phyloP scores from a whole-genome alignment of 305 asterid species.

The Fraxinus dipetala region DNA sequence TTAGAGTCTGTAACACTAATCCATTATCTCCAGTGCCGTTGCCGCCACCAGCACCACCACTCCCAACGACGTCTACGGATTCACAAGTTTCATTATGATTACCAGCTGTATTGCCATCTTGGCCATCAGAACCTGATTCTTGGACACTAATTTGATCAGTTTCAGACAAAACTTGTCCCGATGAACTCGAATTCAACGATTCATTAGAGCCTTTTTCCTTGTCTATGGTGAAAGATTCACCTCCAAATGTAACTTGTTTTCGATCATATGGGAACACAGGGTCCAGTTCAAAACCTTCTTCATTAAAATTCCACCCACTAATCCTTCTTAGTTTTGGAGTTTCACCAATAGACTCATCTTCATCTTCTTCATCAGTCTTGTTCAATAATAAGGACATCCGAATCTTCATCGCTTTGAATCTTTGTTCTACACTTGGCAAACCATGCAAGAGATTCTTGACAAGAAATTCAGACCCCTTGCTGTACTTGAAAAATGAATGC shows the following conservation, averaged over 20 bases:
- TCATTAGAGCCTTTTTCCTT: constrained; percentile 24
- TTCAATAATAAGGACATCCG: constrained; percentile 11
- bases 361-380: constrained; percentile 26
- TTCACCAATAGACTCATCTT: constrained; percentile 20
- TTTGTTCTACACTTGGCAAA: constrained; percentile 59
- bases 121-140: neutral
- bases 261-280: constrained; percentile 56
- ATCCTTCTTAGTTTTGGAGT: constrained; percentile 58
- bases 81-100: neutral
- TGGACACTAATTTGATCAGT: neutral
- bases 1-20: constrained; percentile 38
- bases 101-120: neutral
- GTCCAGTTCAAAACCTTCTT: constrained; percentile 55
- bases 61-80: neutral
- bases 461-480: constrained; percentile 60
- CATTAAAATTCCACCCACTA: constrained; percentile 84
- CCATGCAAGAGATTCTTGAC: constrained; percentile 62
- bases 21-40: constrained; percentile 17
- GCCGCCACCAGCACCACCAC: neutral
- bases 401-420: constrained; percentile 34
- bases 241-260: constrained; percentile 41
- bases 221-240: constrained; percentile 34
- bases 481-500: constrained; percentile 64
- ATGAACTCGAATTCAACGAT: constrained; percentile 22
- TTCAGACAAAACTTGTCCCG: neutral